A percentile compares a stretch with the other conserved stretches of the same genome.
Evolutionary conservation across 805 yeast genomes (phyloP).

Genomic region (Candida ascalaphidarum): DNA sequence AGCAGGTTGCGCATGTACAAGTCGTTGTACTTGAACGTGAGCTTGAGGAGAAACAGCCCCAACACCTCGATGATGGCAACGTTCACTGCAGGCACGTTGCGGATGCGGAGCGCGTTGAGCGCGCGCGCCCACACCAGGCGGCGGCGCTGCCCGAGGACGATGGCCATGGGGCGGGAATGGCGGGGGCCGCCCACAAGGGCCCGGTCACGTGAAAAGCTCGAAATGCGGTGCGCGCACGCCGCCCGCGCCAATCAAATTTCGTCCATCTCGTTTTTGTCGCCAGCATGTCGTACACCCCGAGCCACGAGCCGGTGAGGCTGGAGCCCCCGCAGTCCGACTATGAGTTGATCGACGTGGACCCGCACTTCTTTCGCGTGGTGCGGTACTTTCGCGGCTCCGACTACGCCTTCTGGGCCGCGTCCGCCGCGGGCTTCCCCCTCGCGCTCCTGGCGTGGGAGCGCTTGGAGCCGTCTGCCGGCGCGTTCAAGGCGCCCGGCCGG

Average conservation of each 20-base stretch:
- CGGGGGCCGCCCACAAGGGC: no score
- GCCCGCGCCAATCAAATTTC: conserved; percentile 28
- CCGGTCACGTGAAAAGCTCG: no score
- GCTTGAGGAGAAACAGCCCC: conserved; percentile 39
- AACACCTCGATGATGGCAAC: conserved; percentile 42
- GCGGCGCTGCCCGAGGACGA: no score
- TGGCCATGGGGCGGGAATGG: no score
- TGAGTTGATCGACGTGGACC: conserved; percentile 67
- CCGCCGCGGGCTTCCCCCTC: conserved; percentile 34
- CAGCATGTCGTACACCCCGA: conserved; percentile 30
- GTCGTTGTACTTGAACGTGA: conserved; percentile 50
- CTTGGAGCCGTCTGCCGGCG: conserved; percentile 33
- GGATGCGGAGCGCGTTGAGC: conserved; percentile 28
- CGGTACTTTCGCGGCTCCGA: conserved; percentile 66
- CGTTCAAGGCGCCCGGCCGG: conserved; percentile 36
- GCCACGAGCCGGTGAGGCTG: conserved; percentile 33
- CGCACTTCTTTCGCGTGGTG: conserved; percentile 65
- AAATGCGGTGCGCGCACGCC: no score
- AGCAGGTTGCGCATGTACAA: conserved; percentile 59
- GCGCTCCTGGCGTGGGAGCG: conserved; percentile 34
- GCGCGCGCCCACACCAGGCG: no score
- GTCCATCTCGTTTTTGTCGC: conserved; percentile 14
- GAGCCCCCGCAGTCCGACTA: conserved; percentile 29
- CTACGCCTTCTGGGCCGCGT: conserved; percentile 39
- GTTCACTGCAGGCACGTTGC: conserved; percentile 50